These are phyloP conservation scores for Linum trigynum DNA, from an alignment of 345 rosid genomes.

Conservation along the genomic window DNA sequence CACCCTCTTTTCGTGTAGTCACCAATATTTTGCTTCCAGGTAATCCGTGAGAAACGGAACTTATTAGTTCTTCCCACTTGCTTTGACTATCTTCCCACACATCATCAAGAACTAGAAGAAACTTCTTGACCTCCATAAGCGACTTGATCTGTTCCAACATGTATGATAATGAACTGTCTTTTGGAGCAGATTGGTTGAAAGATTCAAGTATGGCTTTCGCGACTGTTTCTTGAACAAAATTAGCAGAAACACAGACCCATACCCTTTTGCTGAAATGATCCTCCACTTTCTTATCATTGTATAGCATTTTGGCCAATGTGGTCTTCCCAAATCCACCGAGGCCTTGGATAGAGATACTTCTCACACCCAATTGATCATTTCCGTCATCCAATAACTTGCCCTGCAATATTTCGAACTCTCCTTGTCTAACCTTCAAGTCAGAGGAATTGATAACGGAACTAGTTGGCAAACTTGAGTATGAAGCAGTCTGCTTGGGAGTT, in stretches of 20 bases:
- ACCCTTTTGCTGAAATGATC: not conserved
- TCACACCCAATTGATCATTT: not conserved
- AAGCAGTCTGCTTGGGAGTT: not conserved
- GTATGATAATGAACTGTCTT: not conserved
- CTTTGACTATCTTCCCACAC: slow-evolving; percentile 7
- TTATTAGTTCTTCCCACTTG: slow-evolving; percentile 5
- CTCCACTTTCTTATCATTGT: not conserved
- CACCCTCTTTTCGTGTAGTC: not conserved
- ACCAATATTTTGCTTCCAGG: slow-evolving; percentile 2
- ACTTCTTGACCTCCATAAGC: not conserved
- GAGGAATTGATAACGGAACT: not conserved
- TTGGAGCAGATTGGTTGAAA: accelerated
- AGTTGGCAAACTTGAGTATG: not conserved
- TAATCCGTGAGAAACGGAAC: not conserved
- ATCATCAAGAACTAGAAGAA: slow-evolving; percentile 20
- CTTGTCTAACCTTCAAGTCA: not conserved
- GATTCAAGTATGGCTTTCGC: slow-evolving; percentile 7
- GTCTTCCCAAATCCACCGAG: slow-evolving; percentile 14
- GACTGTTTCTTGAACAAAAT: slow-evolving; percentile 1
- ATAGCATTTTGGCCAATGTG: slow-evolving; percentile 4
- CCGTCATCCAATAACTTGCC: not conserved
- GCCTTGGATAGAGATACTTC: slow-evolving; percentile 1
- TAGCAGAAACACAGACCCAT: slow-evolving; percentile 15
- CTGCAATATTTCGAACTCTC: not conserved
- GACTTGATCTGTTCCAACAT: not conserved